phyloP scores from a whole-genome alignment of 2,329 filamentous ascomycete genomes.

The Geosmithia flava region DNA sequence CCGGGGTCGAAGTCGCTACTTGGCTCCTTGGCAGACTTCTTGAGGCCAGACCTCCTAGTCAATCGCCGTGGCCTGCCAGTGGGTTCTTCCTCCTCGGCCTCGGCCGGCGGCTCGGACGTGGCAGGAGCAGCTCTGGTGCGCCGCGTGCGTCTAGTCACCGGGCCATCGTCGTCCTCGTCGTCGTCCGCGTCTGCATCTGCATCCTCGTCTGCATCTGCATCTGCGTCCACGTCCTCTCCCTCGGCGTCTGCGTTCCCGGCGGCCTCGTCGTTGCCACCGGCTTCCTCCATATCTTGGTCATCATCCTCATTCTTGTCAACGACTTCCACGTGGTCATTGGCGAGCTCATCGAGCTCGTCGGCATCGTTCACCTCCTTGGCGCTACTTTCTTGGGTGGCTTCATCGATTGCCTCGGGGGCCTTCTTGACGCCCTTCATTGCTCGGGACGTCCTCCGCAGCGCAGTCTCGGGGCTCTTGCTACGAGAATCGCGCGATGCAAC shows the following conservation, averaged over 20 bases:
- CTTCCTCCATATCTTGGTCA: conserved; percentile 16
- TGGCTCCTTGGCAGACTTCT: conserved; percentile 35
- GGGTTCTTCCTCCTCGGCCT: conserved; percentile 13
- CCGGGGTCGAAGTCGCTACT: conserved; percentile 51
- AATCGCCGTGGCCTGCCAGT: conserved; percentile 28
- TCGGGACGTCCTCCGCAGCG: conserved; percentile 32
- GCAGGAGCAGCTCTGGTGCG: conserved; percentile 17
- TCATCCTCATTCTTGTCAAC: conserved; percentile 15
- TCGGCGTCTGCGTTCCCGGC: conserved; percentile 12
- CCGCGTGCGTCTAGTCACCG: conserved; percentile 32
- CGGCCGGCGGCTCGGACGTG: conserved; percentile 15
- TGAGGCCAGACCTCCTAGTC: conserved; percentile 29
- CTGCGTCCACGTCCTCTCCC: conserved; percentile 15
- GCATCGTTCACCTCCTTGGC: conserved; percentile 19
- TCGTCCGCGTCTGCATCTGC: conserved; percentile 24
- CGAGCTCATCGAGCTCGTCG: conserved; percentile 24
- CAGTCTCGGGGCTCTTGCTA: conserved; percentile 43
- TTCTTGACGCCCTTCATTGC: conserved; percentile 38
- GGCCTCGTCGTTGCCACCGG: conserved; percentile 8
- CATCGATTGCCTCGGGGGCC: conserved; percentile 33
- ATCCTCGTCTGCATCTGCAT: conserved; percentile 29
- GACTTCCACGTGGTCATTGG: conserved; percentile 14
- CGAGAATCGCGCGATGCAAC: conserved; percentile 34
- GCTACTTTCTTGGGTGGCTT: conserved; percentile 41
- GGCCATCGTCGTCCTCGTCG: conserved; percentile 33